These are phyloP conservation scores for Cinnamomum micranthum DNA, from an alignment of 164 flowering plant genomes.

Conservation along the genomic window DNA sequence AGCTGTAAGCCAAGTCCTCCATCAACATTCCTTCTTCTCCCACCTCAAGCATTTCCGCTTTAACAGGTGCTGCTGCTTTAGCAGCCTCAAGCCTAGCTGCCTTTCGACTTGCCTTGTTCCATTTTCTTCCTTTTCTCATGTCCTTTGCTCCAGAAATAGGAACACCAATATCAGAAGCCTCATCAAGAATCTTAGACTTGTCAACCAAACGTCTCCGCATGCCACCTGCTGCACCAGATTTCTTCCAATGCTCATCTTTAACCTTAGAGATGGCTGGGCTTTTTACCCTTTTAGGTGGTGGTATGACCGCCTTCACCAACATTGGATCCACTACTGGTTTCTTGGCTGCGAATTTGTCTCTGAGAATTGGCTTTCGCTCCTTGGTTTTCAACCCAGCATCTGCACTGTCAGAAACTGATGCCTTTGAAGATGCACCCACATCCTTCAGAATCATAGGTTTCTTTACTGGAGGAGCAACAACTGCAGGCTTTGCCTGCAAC, in stretches of 20 bases:
- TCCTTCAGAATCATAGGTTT: constrained; percentile 74
- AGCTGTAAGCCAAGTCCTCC: constrained; percentile 74
- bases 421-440: constrained; percentile 51
- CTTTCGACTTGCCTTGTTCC: constrained; percentile 86
- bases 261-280: constrained; percentile 41
- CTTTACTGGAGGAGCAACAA: constrained; percentile 51
- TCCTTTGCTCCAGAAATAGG: constrained; percentile 52
- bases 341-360: constrained; percentile 86
- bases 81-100: constrained; percentile 85
- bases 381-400: constrained; percentile 27
- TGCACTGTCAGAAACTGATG: constrained; percentile 23
- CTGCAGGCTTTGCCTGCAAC: constrained; percentile 62
- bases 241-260: constrained; percentile 63
- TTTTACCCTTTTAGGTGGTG: constrained; percentile 64
- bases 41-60: constrained; percentile 87
- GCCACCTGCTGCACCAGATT: constrained; percentile 46
- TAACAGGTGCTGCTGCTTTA: constrained; percentile 81
- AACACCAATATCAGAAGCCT: constrained; percentile 54
- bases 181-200: constrained; percentile 44
- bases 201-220: constrained; percentile 43
- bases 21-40: constrained; percentile 78
- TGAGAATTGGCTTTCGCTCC: constrained; percentile 68
- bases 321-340: constrained; percentile 63
- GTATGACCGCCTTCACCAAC: constrained; percentile 55
- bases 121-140: constrained; percentile 73